Evolutionary conservation across 2,329 filamentous ascomycete genomes (phyloP).

Genomic region (Karstenula rhodostoma): DNA sequence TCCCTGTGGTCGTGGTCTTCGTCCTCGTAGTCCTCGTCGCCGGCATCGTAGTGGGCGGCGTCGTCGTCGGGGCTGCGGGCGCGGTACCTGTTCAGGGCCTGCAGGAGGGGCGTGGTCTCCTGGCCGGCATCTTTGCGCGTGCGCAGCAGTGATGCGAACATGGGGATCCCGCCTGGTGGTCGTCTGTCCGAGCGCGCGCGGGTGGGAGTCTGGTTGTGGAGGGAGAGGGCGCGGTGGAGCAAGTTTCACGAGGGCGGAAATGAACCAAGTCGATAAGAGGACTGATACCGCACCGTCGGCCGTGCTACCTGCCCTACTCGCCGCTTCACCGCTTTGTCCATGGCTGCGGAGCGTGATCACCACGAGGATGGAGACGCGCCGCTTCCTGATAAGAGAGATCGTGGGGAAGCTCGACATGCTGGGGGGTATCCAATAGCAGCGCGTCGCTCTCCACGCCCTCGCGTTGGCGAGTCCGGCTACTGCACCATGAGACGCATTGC

Average conservation of each 20-base stretch:
- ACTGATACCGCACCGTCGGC: constrained; percentile 7
- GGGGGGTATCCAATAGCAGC: constrained; percentile 8
- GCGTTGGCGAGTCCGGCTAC: constrained; percentile 22
- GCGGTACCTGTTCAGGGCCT: constrained; percentile 42
- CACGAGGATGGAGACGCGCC: constrained; percentile 14
- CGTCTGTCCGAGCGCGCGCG: constrained; percentile 12
- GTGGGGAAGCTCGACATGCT: constrained; percentile 10
- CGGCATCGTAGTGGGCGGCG: constrained; percentile 36
- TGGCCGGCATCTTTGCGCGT: constrained; percentile 38
- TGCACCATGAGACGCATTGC: constrained; percentile 18
- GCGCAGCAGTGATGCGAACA: constrained; percentile 50
- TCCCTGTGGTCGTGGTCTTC: constrained; percentile 41
- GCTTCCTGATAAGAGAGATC: constrained; percentile 12
- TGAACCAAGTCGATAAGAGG: constrained; percentile 17
- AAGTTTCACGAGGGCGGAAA: constrained; percentile 22
- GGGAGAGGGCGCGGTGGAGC: constrained; percentile 3
- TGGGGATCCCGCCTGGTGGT: constrained; percentile 31
- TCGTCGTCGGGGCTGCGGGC: constrained; percentile 18
- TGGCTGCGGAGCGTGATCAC: constrained; percentile 23
- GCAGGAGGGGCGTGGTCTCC: constrained; percentile 48
- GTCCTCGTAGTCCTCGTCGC: constrained; percentile 40
- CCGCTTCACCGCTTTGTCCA: constrained; percentile 25
- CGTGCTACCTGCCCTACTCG: constrained; percentile 16
- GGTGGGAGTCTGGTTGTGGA: constrained; percentile 16
- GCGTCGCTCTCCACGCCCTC: constrained; percentile 5